Evolutionary conservation across 2,329 filamentous ascomycete species (phyloP).

Genomic region (Botrytis pseudocinerea): DNA sequence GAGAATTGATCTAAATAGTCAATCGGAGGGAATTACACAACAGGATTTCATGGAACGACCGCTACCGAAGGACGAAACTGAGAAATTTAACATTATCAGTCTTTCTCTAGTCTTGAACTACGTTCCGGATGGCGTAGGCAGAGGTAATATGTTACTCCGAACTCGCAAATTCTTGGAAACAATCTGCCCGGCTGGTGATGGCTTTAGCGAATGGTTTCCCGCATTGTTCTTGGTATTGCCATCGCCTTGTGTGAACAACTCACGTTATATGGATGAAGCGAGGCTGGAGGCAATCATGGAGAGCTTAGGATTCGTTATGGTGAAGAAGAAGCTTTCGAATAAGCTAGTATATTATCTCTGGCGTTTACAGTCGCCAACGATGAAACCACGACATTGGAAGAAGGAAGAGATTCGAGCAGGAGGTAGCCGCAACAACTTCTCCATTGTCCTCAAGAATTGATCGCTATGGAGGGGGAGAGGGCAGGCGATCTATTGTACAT

Average conservation of each 20-base stretch:
- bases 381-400: slow-evolving; percentile 42
- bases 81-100: slow-evolving; percentile 85
- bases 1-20: slow-evolving; percentile 88
- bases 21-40: slow-evolving; percentile 75
- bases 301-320: slow-evolving; percentile 69
- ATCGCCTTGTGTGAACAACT: slow-evolving; percentile 84
- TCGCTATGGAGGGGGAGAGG: not conserved
- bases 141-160: slow-evolving; percentile 83
- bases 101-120: slow-evolving; percentile 93
- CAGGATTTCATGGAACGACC: slow-evolving; percentile 94
- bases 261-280: slow-evolving; percentile 78
- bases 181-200: slow-evolving; percentile 30
- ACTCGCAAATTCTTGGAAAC: slow-evolving; percentile 68
- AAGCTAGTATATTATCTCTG: slow-evolving; percentile 93
- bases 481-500: not conserved
- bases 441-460: slow-evolving; percentile 61
- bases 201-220: slow-evolving; percentile 52
- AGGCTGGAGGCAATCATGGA: slow-evolving; percentile 72
- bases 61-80: slow-evolving; percentile 59
- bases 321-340: slow-evolving; percentile 69
- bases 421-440: slow-evolving; percentile 83
- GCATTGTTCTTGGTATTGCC: slow-evolving; percentile 88
- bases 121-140: slow-evolving; percentile 71
- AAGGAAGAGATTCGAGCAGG: slow-evolving; percentile 81
- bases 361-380: slow-evolving; percentile 45